These are phyloP conservation scores for Lotus japonicus DNA, from an alignment of 306 rosid genomes.

Conservation along the genomic window DNA sequence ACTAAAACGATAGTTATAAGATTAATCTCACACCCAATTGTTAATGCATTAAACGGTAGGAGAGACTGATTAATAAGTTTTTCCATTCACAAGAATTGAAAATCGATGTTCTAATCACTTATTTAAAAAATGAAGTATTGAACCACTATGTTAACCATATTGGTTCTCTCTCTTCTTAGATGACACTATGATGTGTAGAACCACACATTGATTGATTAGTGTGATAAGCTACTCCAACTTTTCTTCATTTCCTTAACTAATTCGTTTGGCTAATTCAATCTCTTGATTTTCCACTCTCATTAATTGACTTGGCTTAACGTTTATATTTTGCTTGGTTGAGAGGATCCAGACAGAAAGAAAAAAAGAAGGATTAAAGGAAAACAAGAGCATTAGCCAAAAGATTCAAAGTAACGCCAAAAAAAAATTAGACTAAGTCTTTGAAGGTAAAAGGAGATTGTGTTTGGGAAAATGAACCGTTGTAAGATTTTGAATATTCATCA, in stretches of 20 bases:
- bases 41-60: too few species aligned
- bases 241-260: not conserved
- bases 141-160: too few species aligned
- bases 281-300: not conserved
- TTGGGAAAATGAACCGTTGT: slow-evolving; percentile 31
- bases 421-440: not conserved
- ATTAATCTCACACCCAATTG: too few species aligned
- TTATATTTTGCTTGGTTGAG: not conserved
- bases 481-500: slow-evolving; percentile 22
- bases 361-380: slow-evolving; percentile 7
- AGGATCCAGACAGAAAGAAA: not conserved
- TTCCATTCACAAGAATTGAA: too few species aligned
- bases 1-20: too few species aligned
- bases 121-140: too few species aligned
- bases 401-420: not conserved
- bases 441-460: not conserved
- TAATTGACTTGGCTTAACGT: not conserved
- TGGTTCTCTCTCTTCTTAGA: too few species aligned
- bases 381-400: not conserved
- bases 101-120: too few species aligned
- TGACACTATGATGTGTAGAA: too few species aligned
- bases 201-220: not conserved
- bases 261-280: slow-evolving; percentile 8
- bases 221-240: not conserved
- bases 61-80: too few species aligned